Percentiles rank a stretch among this genome's conserved stretches.
phyloP scores from a whole-genome alignment of 495 filamentous ascomycete species.

The Pseudoneurospora amorphoporcata region DNA sequence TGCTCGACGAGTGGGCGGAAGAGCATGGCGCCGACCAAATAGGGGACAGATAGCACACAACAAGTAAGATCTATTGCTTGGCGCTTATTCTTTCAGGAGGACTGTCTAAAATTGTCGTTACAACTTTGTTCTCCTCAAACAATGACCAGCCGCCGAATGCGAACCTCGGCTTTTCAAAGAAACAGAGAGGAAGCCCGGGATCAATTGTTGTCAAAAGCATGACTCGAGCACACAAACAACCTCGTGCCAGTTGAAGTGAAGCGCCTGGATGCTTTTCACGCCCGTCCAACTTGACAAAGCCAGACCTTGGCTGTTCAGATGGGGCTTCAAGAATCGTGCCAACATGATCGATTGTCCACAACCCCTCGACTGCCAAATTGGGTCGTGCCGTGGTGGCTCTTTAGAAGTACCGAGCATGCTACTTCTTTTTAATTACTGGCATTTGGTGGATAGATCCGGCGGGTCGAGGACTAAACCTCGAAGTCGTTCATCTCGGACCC shows the following conservation, averaged over 20 bases:
- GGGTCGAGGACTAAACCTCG: slow-evolving; percentile 63
- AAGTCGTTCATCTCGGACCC: slow-evolving; percentile 61
- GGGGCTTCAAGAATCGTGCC: not conserved
- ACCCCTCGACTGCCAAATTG: not conserved
- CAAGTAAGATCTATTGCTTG: not conserved
- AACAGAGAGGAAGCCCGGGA: not conserved
- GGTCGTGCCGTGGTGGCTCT: not conserved
- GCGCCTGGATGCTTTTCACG: too few species aligned
- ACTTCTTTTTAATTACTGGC: not conserved
- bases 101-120: not conserved
- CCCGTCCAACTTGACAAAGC: too few species aligned
- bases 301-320: not conserved
- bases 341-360: not conserved
- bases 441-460: slow-evolving; percentile 33
- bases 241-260: too few species aligned
- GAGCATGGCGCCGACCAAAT: not conserved
- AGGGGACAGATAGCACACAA: not conserved
- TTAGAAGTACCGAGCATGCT: not conserved
- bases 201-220: not conserved
- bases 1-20: not conserved
- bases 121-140: not conserved
- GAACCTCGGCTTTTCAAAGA: not conserved
- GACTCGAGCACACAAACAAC: not conserved
- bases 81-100: not conserved
- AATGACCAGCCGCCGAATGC: not conserved